Evolutionary conservation across 345 rosid species (phyloP).

Genomic region (Salix koriyanagi): DNA sequence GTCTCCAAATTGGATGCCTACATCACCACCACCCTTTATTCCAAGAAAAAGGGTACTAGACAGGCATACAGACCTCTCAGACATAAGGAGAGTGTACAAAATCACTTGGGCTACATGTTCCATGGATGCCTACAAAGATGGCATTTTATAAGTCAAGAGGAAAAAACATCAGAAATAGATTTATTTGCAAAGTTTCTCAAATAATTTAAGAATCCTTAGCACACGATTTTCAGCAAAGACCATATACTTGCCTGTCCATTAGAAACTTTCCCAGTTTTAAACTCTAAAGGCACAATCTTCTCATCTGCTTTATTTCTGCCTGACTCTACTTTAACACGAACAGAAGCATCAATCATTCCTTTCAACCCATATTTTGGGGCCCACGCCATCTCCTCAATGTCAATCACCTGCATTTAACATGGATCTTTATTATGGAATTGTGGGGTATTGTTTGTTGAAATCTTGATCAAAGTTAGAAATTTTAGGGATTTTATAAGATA

Average conservation of each 20-base stretch:
- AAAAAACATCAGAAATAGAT: slow-evolving; percentile 8
- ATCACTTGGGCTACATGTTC: slow-evolving; percentile 97
- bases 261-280: slow-evolving; percentile 82
- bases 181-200: slow-evolving; percentile 5
- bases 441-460: background rate
- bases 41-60: slow-evolving; percentile 1
- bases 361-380: slow-evolving; percentile 95
- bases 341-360: slow-evolving; percentile 94
- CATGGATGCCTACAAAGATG: slow-evolving; percentile 64
- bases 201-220: slow-evolving; percentile 3
- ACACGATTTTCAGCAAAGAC: slow-evolving; percentile 6
- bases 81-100: slow-evolving; percentile 94
- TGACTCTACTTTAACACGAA: slow-evolving; percentile 60
- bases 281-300: slow-evolving; percentile 83
- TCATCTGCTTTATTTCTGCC: slow-evolving; percentile 39
- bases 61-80: slow-evolving; percentile 70
- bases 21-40: background rate
- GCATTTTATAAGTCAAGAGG: slow-evolving; percentile 2
- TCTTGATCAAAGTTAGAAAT: no score
- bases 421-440: background rate
- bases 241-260: slow-evolving; percentile 66
- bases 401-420: slow-evolving; percentile 56
- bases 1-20: background rate
- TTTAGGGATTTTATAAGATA: background rate
- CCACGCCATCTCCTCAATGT: slow-evolving; percentile 99